Percentiles rank a stretch among this genome's conserved stretches.
These are phyloP conservation scores for Gynochthodes officinalis DNA, from an alignment of 257 asterid species.

Conservation along the genomic window DNA sequence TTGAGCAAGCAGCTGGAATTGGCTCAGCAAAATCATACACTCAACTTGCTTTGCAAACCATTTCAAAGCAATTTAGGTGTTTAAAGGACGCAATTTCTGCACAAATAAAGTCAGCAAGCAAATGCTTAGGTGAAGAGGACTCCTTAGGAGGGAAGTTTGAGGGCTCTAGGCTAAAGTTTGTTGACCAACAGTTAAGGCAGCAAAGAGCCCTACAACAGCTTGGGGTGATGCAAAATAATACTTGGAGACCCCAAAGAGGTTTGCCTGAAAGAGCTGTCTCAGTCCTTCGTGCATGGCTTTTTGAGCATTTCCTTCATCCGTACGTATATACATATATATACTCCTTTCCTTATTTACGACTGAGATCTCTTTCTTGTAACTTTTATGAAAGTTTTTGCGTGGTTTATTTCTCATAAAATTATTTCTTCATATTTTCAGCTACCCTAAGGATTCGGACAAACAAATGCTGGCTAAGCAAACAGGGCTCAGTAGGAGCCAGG, in stretches of 20 bases:
- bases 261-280: slow-evolving; percentile 74
- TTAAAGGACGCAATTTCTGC: slow-evolving; percentile 48
- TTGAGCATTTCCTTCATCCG: slow-evolving; percentile 84
- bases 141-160: slow-evolving; percentile 26
- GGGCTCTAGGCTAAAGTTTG: slow-evolving; percentile 46
- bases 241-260: slow-evolving; percentile 81
- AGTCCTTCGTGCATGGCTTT: slow-evolving; percentile 85
- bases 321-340: slow-evolving; percentile 13
- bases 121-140: slow-evolving; percentile 51
- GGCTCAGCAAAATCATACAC: slow-evolving; percentile 67
- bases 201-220: slow-evolving; percentile 54
- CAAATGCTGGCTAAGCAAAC: slow-evolving; percentile 69
- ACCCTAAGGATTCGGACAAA: slow-evolving; percentile 78
- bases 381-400: neutral
- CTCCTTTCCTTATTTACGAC: neutral
- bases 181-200: slow-evolving; percentile 48
- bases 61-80: slow-evolving; percentile 64
- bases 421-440: slow-evolving; percentile 35
- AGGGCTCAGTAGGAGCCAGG: slow-evolving; percentile 87
- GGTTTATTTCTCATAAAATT: neutral
- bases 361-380: neutral
- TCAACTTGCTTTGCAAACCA: slow-evolving; percentile 50
- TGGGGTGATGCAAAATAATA: slow-evolving; percentile 58
- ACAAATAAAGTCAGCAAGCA: slow-evolving; percentile 47
- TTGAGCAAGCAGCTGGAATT: slow-evolving; percentile 64